These are phyloP conservation scores for Hyaloperonospora brassicae DNA, from an alignment of 352 stramenopile species.

Conservation along the genomic window DNA sequence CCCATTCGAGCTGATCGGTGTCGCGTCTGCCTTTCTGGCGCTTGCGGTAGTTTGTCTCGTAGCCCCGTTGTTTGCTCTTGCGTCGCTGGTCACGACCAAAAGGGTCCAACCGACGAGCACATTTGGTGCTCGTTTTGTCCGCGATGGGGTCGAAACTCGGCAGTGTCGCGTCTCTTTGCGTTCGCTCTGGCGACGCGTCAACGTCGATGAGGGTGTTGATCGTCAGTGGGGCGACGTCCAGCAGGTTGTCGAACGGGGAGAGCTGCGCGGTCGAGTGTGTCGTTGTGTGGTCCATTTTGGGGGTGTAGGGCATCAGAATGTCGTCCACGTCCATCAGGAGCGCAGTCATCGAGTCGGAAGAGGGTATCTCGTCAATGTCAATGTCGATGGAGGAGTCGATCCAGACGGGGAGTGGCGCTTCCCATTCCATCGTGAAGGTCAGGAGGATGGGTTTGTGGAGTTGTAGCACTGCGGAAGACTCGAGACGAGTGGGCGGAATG, in stretches of 20 bases:
- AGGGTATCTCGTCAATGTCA: conserved; percentile 16
- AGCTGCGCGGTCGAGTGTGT: conserved; percentile 3
- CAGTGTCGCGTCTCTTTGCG: neutral
- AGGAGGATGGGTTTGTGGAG: conserved; percentile 6
- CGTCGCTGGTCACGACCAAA: conserved; percentile 15
- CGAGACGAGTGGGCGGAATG: conserved; percentile 3
- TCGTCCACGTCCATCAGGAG: conserved; percentile 2
- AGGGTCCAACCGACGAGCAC: conserved; percentile 10
- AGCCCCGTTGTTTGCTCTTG: conserved; percentile 30
- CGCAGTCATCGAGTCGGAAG: conserved; percentile 4
- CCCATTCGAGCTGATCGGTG: conserved; percentile 15
- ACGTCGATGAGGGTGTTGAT: conserved; percentile 6
- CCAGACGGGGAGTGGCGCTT: conserved; percentile 20
- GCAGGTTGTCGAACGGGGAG: conserved; percentile 1
- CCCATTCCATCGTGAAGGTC: conserved; percentile 14
- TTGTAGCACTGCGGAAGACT: conserved; percentile 10
- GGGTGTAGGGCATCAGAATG: conserved; percentile 2
- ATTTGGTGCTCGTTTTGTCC: conserved; percentile 10
- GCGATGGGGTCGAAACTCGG: conserved; percentile 12
- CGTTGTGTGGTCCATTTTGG: conserved; percentile 10
- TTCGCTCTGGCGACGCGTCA: conserved; percentile 2
- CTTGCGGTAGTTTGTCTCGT: conserved; percentile 29
- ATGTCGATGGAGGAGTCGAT: conserved; percentile 27
- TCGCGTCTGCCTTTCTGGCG: conserved; percentile 12
- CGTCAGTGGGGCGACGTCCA: conserved; percentile 4